Base-by-base conservation (phyloP, 2,329 filamentous ascomycete genomes). In the Colletotrichum sp. region DNA sequence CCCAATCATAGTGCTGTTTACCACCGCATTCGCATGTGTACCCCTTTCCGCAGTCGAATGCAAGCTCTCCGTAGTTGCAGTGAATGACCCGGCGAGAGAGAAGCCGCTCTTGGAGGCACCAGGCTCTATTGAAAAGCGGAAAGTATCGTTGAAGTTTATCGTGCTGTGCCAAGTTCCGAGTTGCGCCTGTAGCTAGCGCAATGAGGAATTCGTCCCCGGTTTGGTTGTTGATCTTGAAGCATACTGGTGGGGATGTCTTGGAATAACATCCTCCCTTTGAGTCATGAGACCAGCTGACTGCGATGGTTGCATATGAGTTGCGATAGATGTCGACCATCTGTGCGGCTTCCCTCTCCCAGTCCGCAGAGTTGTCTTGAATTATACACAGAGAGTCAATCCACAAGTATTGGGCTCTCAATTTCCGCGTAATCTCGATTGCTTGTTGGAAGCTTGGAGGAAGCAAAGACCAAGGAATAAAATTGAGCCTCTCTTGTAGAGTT, bases 71-170 rank as follows among this genome's bases (percentile, higher is more conserved):
- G 24, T 52, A 63, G 12, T 69, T 72, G 36, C n/a, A 72, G 26
- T 75, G 67, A 21, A 75, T 75, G 2, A 75, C n/a, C 0, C 67
- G 72, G 2, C 67, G 66, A 15, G 72, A 75, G 1, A 75, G 30
- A 8, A 75, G 67, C 3, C 72, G 44, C n/a, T 75, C 72, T 6
- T 75, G 72, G 6, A 70, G 68, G 12, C 66, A 70, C 67, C 72
- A 75, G 1, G 72, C 67, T 60, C 72, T 65, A 0, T 32, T 70
- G 59, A 71, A 60, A 5, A 75, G 59, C 2, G 72, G 72, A 0
- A 65, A 28, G 36, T 63, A 68, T 32, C 7, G 52, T 8, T 72
- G 49, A 1, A 72, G 15, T 26, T 28, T 36, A 0, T 30, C 70
- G 16, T 68, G 67, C 10, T 72, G 63, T 8, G 52, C 34, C 18